Base-by-base conservation (phyloP, 202 grass and related monocot species). In the Setaria viridis region DNA sequence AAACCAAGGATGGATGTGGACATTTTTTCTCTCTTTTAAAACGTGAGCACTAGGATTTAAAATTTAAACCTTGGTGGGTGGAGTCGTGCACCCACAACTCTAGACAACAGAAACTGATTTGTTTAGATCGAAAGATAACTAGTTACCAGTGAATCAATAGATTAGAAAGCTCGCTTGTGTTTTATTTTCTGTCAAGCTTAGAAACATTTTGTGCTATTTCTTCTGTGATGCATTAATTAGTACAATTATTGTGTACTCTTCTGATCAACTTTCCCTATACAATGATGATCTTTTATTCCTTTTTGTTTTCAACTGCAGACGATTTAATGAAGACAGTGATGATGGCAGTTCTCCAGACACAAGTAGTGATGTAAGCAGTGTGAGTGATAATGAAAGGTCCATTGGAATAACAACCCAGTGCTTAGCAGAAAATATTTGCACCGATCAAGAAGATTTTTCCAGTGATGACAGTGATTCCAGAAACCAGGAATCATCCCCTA, bases 311-410 rank as follows among this genome's bases (percentile, higher is more conserved):
- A 41, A 50, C 70, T 74, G 55, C 45, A 88, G 89, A 67, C 46
- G 11, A 65, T 69, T 80, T 66, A 81, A 62, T 63, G 91, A 91
- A 64, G 87, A 87, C 62, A 92, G 79, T 75, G 88, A 94, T 73
- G 60, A 65, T 42, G 76, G 86, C 42, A 80, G 32, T 85, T 87
- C 58, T 77, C 70, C 68, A 32, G 91, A 92, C 47, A 88, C 87
- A 65, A 89, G 75, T 80, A 91, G 82, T 82, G 88, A 88, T 33
- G 81, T 76, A 16, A 95, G 91, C 20, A 90, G 85, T 79, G 83
- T 84, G n/a, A 87, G 85, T 57, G 91, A 92, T 65, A 78, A 78
- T 59, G 91, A 85, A 21, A 66, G 72, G 48, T 49, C 51, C 41
- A 64, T 67, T 32, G 77, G 25, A 67, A 76, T 63, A 72, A 71